Evolutionary conservation across 495 filamentous ascomycete genomes (phyloP).

Genomic region (Xylaria castorea): DNA sequence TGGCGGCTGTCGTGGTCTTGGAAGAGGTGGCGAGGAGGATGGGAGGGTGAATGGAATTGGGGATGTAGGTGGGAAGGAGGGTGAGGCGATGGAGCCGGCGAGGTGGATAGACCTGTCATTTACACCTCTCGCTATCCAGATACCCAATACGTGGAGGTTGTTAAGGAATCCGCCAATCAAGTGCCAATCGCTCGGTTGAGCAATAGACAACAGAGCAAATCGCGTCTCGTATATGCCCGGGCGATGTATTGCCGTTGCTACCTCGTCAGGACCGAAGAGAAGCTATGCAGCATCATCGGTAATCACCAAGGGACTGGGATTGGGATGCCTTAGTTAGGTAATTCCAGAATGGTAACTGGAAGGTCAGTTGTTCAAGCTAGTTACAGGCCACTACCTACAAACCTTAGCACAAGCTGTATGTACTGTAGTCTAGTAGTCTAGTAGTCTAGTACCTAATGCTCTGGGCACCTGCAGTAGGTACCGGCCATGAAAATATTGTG

Average conservation of each 20-base stretch:
- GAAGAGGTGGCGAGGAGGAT: neutral
- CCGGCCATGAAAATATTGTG: slow-evolving; percentile 8
- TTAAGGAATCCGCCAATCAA: slow-evolving; percentile 17
- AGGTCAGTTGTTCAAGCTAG: neutral
- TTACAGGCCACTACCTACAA: neutral
- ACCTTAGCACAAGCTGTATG: neutral
- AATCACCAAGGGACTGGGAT: neutral
- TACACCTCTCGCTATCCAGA: slow-evolving; percentile 22
- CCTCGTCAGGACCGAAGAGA: slow-evolving; percentile 9
- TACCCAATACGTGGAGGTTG: slow-evolving; percentile 19
- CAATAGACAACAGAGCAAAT: slow-evolving; percentile 13
- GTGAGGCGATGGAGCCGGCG: slow-evolving; percentile 28
- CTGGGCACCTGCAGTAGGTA: neutral
- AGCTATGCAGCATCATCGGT: slow-evolving; percentile 24
- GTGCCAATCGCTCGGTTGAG: slow-evolving; percentile 8
- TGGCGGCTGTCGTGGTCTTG: slow-evolving; percentile 11
- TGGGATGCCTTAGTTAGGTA: slow-evolving; percentile 4
- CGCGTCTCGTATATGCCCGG: slow-evolving; percentile 12
- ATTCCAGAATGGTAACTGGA: neutral
- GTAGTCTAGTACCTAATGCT: neutral
- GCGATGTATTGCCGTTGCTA: slow-evolving; percentile 17
- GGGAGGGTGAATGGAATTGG: slow-evolving; percentile 13
- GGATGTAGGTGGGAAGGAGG: slow-evolving; percentile 22
- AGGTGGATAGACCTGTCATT: slow-evolving; percentile 31
- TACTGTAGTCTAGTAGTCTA: neutral